Percentiles rank a stretch among this genome's conserved stretches.
These are phyloP conservation scores for Vachellia collinsii DNA, from an alignment of 306 rosid species.

Conservation along the genomic window DNA sequence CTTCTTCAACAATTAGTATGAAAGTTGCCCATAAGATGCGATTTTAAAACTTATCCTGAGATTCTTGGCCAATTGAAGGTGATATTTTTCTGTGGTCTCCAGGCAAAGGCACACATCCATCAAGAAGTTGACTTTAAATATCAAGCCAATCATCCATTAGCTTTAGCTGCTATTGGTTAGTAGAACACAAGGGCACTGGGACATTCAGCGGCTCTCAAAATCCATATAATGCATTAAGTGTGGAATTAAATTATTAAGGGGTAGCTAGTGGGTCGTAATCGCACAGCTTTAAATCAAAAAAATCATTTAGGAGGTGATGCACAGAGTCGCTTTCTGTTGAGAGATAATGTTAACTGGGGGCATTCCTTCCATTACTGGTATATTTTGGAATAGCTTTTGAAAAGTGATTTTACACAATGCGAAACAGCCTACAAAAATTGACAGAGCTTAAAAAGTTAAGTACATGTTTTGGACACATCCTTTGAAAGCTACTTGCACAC, in stretches of 20 bases:
- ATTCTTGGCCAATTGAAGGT: constrained; percentile 3
- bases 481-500: constrained; percentile 17
- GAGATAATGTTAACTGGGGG: not conserved
- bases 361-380: not conserved
- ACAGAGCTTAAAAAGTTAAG: constrained; percentile 35
- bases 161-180: not conserved
- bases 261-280: constrained; percentile 48
- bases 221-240: constrained; percentile 13
- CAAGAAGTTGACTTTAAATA: constrained; percentile 21
- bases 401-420: too few species aligned
- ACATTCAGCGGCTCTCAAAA: constrained; percentile 12
- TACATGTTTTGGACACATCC: constrained; percentile 27
- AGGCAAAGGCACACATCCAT: not conserved
- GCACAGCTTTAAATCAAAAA: constrained; percentile 14
- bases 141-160: not conserved
- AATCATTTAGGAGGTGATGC: constrained; percentile 27
- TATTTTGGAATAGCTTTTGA: too few species aligned
- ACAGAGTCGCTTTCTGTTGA: constrained; percentile 33
- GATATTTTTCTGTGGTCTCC: constrained; percentile 14
- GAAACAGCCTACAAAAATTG: constrained; percentile 40
- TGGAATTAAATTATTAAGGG: constrained; percentile 1
- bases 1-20: constrained; percentile 10
- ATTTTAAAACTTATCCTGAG: not conserved
- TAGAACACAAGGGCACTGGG: not conserved
- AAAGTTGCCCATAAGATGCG: constrained; percentile 21